Evolutionary conservation across 2,329 filamentous ascomycete species (phyloP), one percentile per base, ranked within the genome.

Genomic region (Sarocladium brachiariae): DNA sequence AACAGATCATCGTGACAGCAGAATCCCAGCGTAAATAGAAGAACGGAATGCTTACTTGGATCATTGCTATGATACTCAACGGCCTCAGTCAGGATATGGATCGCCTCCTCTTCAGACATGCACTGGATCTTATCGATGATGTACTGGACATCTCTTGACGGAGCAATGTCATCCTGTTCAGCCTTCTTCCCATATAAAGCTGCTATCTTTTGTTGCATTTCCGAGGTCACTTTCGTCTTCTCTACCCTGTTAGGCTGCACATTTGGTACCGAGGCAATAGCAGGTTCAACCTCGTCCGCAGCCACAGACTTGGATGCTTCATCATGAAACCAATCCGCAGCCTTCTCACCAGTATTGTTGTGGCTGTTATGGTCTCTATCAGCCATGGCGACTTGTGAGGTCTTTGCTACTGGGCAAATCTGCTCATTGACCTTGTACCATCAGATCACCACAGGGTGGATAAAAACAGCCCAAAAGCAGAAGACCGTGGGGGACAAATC

Each of bases 21-120:
- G n/a, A n/a, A n/a, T n/a, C n/a, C n/a, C n/a, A n/a, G n/a, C n/a
- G n/a, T n/a, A n/a, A n/a, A n/a, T n/a, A n/a, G n/a, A n/a, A n/a
- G n/a, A n/a, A n/a, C n/a, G n/a, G n/a, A n/a, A n/a, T n/a, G n/a
- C 45, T 33, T 19, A 48, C 45, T 48, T 25, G 45, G 45, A 21
- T 73, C 70, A 50, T 72, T 70, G 19, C 60, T 57, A 53, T 71
- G 68, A 54, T 71, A 72, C 16, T 61, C 57, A 47, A 68, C 55
- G 0, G 65, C 60, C 54, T 71, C 69, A 2, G 57, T 50, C 8
- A 73, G 53, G 46, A 72, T 71, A 23, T 61, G 65, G 4, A 70
- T 24, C 0, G 70, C 70, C 50, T 72, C 69, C 24, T 71, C 69
- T 58, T 70, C 68, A 38, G 58, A 62, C 68, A 73, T 72, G 54